Percentiles rank a stretch among this genome's conserved stretches.
Conservation (phyloP, 768 basidiomycete species). For the Boletus reticulatus region DNA sequence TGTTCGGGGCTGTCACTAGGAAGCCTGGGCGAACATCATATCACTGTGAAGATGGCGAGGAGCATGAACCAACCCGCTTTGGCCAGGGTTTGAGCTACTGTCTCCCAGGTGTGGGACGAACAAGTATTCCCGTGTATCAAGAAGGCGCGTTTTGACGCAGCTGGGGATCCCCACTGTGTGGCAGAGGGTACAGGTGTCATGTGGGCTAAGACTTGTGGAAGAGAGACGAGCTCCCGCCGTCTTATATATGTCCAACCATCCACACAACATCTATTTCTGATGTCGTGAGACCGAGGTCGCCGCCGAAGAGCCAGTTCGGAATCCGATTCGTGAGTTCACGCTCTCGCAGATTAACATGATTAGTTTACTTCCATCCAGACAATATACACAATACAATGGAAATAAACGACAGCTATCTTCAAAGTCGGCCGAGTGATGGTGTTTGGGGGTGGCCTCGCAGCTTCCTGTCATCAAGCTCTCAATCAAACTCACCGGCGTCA, state of each 20-base stretch:
- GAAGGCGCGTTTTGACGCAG: slow-evolving; percentile 15
- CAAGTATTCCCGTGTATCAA: slow-evolving; percentile 12
- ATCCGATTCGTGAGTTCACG: no score
- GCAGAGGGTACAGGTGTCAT: slow-evolving; percentile 16
- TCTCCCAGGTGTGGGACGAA: slow-evolving; percentile 16
- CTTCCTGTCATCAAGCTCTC: slow-evolving; percentile 73
- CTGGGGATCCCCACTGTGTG: slow-evolving; percentile 13
- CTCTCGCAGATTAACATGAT: no score
- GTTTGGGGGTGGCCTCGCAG: slow-evolving; percentile 33
- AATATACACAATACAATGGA: no score
- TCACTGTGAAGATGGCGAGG: not conserved
- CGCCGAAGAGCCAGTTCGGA: no score
- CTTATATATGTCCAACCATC: not conserved
- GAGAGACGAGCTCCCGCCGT: not conserved
- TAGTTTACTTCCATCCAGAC: no score
- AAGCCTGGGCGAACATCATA: slow-evolving; percentile 1
- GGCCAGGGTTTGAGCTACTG: slow-evolving; percentile 7
- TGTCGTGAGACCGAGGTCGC: not conserved
- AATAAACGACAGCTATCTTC: no score
- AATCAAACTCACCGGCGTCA: slow-evolving; percentile 70
- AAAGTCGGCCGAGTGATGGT: not conserved
- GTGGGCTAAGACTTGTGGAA: not conserved
- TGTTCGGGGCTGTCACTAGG: slow-evolving; percentile 16
- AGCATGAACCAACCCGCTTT: slow-evolving; percentile 2
- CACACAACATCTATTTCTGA: slow-evolving; percentile 6